Percentiles rank a stretch among this genome's conserved stretches.
Evolutionary conservation across 352 stramenopile species (phyloP).

Genomic region (Phytophthora constricta): DNA sequence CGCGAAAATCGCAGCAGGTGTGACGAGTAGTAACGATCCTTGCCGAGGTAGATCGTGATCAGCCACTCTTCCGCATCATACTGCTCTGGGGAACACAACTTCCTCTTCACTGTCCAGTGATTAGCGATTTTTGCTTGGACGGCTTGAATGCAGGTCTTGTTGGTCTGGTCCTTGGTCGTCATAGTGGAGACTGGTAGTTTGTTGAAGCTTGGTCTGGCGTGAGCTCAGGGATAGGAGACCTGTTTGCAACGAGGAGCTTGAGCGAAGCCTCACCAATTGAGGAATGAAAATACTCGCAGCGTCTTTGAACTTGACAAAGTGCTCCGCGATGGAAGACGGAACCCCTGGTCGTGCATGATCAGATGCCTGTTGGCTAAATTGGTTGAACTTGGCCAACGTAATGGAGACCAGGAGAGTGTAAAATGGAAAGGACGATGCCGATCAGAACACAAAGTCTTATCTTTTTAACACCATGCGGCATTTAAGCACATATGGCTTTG

Average conservation of each 20-base stretch:
- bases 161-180: conserved; percentile 10
- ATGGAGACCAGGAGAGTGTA: no score
- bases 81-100: conserved; percentile 56
- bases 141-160: conserved; percentile 21
- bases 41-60: conserved; percentile 63
- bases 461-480: no score
- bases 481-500: no score
- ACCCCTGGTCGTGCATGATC: background rate
- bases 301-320: background rate
- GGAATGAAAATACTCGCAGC: conserved; percentile 20
- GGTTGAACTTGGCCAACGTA: no score
- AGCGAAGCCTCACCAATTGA: conserved; percentile 6
- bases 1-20: conserved; percentile 54
- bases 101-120: conserved; percentile 61
- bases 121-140: conserved; percentile 30
- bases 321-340: background rate
- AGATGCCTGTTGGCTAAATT: no score
- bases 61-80: conserved; percentile 71
- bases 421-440: no score
- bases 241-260: background rate
- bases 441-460: no score
- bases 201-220: background rate
- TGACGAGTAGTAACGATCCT: conserved; percentile 56
- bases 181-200: conserved; percentile 7
- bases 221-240: background rate